Evolutionary conservation across 2,329 filamentous ascomycete genomes (phyloP).

Genomic region (Cercospora brassicicola): DNA sequence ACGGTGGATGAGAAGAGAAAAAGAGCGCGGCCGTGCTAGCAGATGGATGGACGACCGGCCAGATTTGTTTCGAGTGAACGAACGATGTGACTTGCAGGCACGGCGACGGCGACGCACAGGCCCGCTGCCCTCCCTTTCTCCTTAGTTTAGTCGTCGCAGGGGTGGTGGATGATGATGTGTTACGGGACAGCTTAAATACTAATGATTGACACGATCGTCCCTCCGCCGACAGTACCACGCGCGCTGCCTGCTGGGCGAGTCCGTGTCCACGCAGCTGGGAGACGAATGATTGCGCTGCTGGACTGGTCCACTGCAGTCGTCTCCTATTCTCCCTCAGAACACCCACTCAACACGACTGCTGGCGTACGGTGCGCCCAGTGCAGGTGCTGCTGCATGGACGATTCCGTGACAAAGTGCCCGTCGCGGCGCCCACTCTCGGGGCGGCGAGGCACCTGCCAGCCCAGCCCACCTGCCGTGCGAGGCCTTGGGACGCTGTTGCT

Average conservation of each 20-base stretch:
- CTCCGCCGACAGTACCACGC: background rate
- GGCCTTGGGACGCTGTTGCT: background rate
- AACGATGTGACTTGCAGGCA: background rate
- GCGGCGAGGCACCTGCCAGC: background rate
- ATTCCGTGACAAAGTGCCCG: background rate
- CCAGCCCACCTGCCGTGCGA: slow-evolving; percentile 8
- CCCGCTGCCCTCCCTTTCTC: slow-evolving; percentile 4
- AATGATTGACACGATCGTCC: slow-evolving; percentile 3
- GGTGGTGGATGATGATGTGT: background rate
- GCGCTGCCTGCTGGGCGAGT: background rate
- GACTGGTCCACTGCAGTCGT: background rate
- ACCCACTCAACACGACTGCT: background rate
- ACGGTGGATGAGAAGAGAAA: background rate
- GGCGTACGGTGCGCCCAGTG: background rate
- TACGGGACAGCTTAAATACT: background rate
- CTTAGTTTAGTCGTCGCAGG: slow-evolving; percentile 6
- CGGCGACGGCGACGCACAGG: background rate
- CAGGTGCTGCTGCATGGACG: slow-evolving; percentile 10
- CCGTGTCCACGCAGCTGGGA: background rate
- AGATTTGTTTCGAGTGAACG: background rate
- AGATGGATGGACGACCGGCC: background rate
- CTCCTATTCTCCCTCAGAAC: background rate
- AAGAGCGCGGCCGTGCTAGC: background rate
- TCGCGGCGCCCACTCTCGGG: background rate
- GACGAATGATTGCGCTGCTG: background rate